Evolutionary conservation across 2,329 filamentous ascomycete species (phyloP), one percentile per base, ranked within the genome.

Genomic region (Polychaeton citri): DNA sequence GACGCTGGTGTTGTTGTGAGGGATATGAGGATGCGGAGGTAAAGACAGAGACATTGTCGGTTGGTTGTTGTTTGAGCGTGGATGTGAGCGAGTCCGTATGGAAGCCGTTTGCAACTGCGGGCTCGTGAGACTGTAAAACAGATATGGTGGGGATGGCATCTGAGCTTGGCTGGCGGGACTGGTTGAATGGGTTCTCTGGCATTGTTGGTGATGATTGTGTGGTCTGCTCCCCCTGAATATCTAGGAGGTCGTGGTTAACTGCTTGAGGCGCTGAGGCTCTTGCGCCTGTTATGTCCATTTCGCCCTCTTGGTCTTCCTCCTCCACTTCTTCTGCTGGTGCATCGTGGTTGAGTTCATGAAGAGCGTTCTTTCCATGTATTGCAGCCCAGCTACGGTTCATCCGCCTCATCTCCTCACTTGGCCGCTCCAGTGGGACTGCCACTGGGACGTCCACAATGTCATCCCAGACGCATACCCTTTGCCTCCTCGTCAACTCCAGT

Each of bases 401-500:
- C 36, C 75, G 76, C 36, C 81, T 77, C 65, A 84, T 79, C 52
- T 96, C 88, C n/a, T 78, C 77, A 4, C 83, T 88, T 6, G 87
- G 81, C 6, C 75, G 74, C 34, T 83, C 78, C 69, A 98, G 79
- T 17, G 88, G 88, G 20, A 95, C 85, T 2, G 87, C 90, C 33
- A 96, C 80, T 2, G 90, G 90, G 12, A 98, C 82, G 51, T 98
- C 90, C 16, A 98, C 90, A 16, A 96, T 66, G 54, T 98, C 90
- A 53, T 98, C 90, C 90, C 90, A 98, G 9, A 98, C 88, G 50
- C 86, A 94, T 13, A 98, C 88, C 49, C 88, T 78, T 33, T 85
- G 81, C 46, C 90, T 73, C 43, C 90, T 74, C 4, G 90, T 96
- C 36, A 98, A 72, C 61, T 96, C 90, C 13, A 98, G 66, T 0